Evolutionary conservation across 192 early-diverging fungal species (phyloP).

Genomic region (Coemansia erecta): DNA sequence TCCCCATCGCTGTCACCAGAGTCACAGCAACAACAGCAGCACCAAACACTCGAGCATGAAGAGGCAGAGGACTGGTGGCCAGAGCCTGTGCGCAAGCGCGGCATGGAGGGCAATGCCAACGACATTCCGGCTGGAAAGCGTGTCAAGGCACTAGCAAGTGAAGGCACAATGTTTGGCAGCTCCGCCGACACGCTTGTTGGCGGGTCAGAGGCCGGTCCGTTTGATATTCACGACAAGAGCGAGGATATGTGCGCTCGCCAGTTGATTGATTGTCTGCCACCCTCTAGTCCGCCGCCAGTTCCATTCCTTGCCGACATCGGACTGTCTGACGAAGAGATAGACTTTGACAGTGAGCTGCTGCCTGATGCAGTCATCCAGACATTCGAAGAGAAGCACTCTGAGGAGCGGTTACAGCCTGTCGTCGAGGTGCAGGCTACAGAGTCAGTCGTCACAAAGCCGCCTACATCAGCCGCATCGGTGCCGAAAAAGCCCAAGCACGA

Average conservation of each 20-base stretch:
- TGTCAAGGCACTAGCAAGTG: slow-evolving; percentile 15
- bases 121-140: slow-evolving; percentile 14
- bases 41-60: neutral
- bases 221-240: neutral
- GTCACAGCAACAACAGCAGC: neutral
- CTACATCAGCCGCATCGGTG: neutral
- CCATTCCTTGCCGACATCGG: neutral
- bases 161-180: slow-evolving; percentile 15
- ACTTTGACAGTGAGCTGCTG: slow-evolving; percentile 7
- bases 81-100: slow-evolving; percentile 33
- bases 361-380: neutral
- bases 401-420: too few relatives aligned
- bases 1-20: too few relatives aligned
- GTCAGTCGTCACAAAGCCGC: too few relatives aligned
- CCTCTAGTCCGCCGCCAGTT: slow-evolving; percentile 44
- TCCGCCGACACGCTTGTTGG: slow-evolving; percentile 46
- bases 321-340: neutral
- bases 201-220: slow-evolving; percentile 20
- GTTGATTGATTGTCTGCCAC: slow-evolving; percentile 44
- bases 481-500: neutral
- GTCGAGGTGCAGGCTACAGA: too few relatives aligned
- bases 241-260: slow-evolving; percentile 8
- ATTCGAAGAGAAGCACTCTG: too few relatives aligned
- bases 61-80: slow-evolving; percentile 43
- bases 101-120: neutral